Conservation (phyloP, 1,284 basidiomycete genomes). For the Ganoderma leucocontextum region DNA sequence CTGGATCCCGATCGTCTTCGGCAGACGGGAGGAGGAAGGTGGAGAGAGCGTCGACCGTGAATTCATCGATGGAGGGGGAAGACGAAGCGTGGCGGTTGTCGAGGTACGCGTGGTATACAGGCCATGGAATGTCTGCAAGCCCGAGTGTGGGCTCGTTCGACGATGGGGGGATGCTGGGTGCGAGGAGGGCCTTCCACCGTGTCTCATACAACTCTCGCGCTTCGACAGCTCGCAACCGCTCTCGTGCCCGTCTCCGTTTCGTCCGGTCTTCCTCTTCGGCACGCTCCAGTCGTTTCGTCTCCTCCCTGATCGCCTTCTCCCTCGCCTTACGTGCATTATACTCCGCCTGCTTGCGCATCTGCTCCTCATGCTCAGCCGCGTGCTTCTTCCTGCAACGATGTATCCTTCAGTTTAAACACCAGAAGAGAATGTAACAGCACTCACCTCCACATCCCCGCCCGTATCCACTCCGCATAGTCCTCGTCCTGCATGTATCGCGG, state of each 20-base stretch:
- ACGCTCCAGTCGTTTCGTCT: conserved; percentile 60
- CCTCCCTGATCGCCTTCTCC: conserved; percentile 61
- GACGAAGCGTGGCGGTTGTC: conserved; percentile 38
- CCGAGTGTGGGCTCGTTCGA: conserved; percentile 38
- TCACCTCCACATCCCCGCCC: conserved; percentile 81
- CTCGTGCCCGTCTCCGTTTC: conserved; percentile 54
- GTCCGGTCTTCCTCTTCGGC: conserved; percentile 59
- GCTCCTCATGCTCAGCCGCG: conserved; percentile 70
- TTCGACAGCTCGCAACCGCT: conserved; percentile 49
- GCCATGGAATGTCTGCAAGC: conserved; percentile 85
- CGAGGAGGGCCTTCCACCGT: conserved; percentile 64
- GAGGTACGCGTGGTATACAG: conserved; percentile 50
- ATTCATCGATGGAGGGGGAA: conserved; percentile 48
- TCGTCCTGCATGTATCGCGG: conserved; percentile 81
- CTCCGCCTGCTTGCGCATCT: conserved; percentile 60
- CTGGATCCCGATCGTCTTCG: conserved; percentile 17
- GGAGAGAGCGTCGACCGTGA: conserved; percentile 67
- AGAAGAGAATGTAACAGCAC: conserved; percentile 34
- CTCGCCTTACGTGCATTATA: conserved; percentile 58
- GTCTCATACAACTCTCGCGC: conserved; percentile 63
- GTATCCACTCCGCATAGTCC: conserved; percentile 83
- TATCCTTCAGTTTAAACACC: conserved; percentile 1
- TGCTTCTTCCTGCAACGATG: conserved; percentile 62
- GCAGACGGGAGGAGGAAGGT: conserved; percentile 61
- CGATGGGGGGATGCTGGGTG: conserved; percentile 27